Evolutionary conservation across 2,329 filamentous ascomycete species (phyloP).

Genomic region (Ceratocystis eucalypticola): DNA sequence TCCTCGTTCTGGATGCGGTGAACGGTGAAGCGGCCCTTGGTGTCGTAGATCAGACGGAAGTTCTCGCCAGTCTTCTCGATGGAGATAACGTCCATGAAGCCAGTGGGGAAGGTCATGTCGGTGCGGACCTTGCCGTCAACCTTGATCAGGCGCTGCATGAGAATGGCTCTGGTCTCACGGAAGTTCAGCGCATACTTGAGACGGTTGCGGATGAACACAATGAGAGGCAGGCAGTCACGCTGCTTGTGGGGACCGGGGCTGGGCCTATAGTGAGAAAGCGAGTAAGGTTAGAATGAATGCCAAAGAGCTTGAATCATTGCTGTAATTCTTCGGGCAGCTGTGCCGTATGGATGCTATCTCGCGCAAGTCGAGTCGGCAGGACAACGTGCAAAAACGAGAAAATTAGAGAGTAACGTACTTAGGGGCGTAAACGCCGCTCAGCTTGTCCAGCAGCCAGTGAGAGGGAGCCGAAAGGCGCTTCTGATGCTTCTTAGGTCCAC

Average conservation of each 20-base stretch:
- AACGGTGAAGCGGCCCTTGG: constrained; percentile 99
- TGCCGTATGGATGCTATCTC: too few species aligned
- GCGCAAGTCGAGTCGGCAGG: background rate
- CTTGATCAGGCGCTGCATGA: constrained; percentile 99
- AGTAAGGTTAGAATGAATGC: background rate
- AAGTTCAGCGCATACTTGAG: constrained; percentile 99
- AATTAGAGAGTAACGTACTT: constrained; percentile 24
- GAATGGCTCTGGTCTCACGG: constrained; percentile 92
- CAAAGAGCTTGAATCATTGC: too few species aligned
- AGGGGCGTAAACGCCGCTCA: constrained; percentile 77
- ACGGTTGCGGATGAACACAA: constrained; percentile 93
- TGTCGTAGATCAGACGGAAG: constrained; percentile 99
- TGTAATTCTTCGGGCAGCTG: too few species aligned
- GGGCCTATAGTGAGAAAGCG: constrained; percentile 31
- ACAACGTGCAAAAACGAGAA: background rate
- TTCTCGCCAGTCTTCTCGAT: constrained; percentile 99
- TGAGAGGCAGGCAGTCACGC: constrained; percentile 95
- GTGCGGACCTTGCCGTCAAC: constrained; percentile 99
- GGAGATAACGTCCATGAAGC: constrained; percentile 98
- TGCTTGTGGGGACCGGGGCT: constrained; percentile 94
- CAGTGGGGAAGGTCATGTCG: constrained; percentile 90
- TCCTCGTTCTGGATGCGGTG: constrained; percentile 98
- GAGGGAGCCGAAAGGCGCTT: constrained; percentile 98
- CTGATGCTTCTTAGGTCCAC: constrained; percentile 91
- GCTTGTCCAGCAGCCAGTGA: constrained; percentile 99